Evolutionary conservation across 805 yeast species (phyloP).

Genomic region (Ogataea thermomethanolica): DNA sequence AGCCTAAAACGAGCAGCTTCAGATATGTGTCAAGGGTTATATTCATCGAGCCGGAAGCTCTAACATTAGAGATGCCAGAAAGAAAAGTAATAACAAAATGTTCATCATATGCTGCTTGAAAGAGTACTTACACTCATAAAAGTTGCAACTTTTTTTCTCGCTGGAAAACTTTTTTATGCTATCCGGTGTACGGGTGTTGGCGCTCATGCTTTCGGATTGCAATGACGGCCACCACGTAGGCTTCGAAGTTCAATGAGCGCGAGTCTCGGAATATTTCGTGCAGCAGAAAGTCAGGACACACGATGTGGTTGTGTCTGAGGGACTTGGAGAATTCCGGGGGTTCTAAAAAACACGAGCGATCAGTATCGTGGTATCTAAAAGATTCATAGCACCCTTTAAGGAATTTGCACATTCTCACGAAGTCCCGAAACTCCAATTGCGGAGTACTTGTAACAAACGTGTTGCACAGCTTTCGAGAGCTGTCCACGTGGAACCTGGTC

Average conservation of each 20-base stretch:
- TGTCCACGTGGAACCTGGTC: conserved; percentile 16
- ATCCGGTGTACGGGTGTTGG: conserved; percentile 8
- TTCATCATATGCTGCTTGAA: conserved; percentile 28
- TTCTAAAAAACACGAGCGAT: conserved; percentile 25
- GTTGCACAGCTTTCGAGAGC: conserved; percentile 19
- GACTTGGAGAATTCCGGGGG: conserved; percentile 29
- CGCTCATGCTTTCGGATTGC: conserved; percentile 24
- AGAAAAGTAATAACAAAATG: conserved; percentile 40
- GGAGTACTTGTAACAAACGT: conserved; percentile 18
- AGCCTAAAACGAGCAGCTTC: conserved; percentile 32
- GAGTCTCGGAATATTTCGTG: conserved; percentile 20
- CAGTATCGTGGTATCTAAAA: conserved; percentile 29
- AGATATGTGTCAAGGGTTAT: conserved; percentile 68
- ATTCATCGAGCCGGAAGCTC: conserved; percentile 78
- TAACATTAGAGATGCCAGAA: conserved; percentile 95
- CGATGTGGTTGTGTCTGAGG: conserved; percentile 22
- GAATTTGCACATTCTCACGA: conserved; percentile 29
- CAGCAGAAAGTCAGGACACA: conserved; percentile 23
- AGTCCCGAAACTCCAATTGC: conserved; percentile 27
- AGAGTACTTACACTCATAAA: conserved; percentile 6
- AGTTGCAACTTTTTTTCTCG: conserved; percentile 1
- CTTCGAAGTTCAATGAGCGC: conserved; percentile 25
- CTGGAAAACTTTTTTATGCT: conserved; percentile 3
- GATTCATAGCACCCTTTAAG: conserved; percentile 32
- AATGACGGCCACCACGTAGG: conserved; percentile 28